Percentiles rank a stretch among this genome's conserved stretches.
phyloP scores from a whole-genome alignment of 345 rosid genomes.

The Bruguiera sexangula region DNA sequence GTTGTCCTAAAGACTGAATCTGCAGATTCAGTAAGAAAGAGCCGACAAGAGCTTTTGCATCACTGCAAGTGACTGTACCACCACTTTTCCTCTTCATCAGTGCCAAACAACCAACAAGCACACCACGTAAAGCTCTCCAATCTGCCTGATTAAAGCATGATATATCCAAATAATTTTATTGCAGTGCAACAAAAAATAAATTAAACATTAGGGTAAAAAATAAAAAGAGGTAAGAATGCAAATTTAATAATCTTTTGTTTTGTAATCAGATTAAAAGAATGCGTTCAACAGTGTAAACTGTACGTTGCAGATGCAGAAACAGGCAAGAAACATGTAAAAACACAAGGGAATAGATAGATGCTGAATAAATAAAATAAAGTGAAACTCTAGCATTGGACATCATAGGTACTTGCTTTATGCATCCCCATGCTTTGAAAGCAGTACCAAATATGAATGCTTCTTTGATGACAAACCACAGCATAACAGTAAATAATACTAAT shows the following conservation, averaged over 20 bases:
- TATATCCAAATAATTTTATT: slow-evolving; percentile 20
- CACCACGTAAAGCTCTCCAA: slow-evolving; percentile 86
- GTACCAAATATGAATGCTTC: not conserved
- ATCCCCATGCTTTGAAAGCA: too few relatives aligned
- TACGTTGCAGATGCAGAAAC: not conserved
- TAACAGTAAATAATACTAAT: too few relatives aligned
- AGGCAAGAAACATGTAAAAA: not conserved
- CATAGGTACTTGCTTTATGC: not conserved
- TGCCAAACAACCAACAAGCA: slow-evolving; percentile 89
- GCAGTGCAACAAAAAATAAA: not conserved
- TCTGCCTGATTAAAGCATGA: slow-evolving; percentile 67
- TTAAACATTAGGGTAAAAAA: not conserved
- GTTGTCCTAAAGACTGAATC: slow-evolving; percentile 70
- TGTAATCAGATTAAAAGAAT: not conserved
- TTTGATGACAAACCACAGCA: too few relatives aligned
- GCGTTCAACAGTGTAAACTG: not conserved
- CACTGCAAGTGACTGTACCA: slow-evolving; percentile 47
- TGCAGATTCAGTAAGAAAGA: slow-evolving; percentile 51
- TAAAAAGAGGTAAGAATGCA: not conserved
- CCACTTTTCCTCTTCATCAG: slow-evolving; percentile 54
- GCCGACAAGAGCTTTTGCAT: slow-evolving; percentile 59
- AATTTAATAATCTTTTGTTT: not conserved
- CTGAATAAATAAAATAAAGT: too few relatives aligned
- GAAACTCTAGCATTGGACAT: not conserved
- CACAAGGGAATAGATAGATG: not conserved